Base-by-base conservation (phyloP, 176 grass and related monocot species). In the Eremochloa ophiuroides region DNA sequence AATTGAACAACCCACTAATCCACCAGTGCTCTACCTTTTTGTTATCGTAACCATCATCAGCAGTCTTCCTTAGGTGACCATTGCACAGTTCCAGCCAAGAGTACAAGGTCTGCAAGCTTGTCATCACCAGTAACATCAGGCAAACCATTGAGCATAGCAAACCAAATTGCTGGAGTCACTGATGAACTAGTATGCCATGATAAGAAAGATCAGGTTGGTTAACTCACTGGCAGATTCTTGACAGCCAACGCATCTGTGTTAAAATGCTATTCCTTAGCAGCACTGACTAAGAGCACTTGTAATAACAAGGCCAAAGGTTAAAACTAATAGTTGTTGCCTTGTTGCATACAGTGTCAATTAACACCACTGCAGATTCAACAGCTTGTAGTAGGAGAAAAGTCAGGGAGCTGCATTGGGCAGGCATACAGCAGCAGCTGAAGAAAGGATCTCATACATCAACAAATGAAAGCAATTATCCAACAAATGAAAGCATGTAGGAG, bases 181-280 rank as follows among this genome's bases (percentile, higher is more conserved):
- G 34, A 20, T 53, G 35, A 70, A 30, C 22, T 13, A 42, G 25
- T 37, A 81, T 70, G 38, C 40, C 79, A 55, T 81, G 30, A 71
- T 39, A 15, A 81, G 23, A 81, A 26, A 55, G 3, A 81, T 31
- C 62, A 35, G 14, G 63, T 23, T 69, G n/a, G 11, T 15, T 58
- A 41, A 84, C 33, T 69, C 42, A 88, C 81, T 40, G 84, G 81
- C 68, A 80, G 69, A 15, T 80, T 88, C 29, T 80, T 88, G 64
- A 80, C 68, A 40, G 68, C 47, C 16, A 25, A 78, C n/a, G 9
- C 73, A 82, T 71, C 73, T 1, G 9, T 83, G 66, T 78, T 78
- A 43, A 81, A 65, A 43, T 85, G 78, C 25, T 84, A 70, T 27
- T 70, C 69, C 51, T 70, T 84, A 3, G 71, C 81, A 53, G 8